Evolutionary conservation across 2,329 filamentous ascomycete species (phyloP).

Genomic region (Fusarium pseudograminearum): DNA sequence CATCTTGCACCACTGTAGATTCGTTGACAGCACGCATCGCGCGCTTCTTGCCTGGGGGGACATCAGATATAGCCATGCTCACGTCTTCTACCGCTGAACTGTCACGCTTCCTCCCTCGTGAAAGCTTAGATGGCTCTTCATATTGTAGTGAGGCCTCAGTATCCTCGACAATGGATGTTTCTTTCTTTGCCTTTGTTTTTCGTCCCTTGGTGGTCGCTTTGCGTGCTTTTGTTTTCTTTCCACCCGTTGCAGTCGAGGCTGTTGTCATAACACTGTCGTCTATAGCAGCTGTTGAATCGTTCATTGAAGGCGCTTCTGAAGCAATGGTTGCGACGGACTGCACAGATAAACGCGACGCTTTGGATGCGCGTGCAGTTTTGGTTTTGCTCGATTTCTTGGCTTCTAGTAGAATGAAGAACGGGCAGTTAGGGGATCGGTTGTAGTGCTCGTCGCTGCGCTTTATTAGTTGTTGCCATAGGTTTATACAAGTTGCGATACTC

Average conservation of each 20-base stretch:
- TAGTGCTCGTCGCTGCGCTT: slow-evolving; percentile 82
- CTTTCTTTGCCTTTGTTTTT: slow-evolving; percentile 62
- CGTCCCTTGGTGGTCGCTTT: slow-evolving; percentile 57
- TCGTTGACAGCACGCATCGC: slow-evolving; percentile 60
- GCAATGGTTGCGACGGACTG: slow-evolving; percentile 66
- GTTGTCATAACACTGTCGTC: slow-evolving; percentile 72
- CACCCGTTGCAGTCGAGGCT: slow-evolving; percentile 67
- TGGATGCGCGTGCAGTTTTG: slow-evolving; percentile 72
- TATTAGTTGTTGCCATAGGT: slow-evolving; percentile 42
- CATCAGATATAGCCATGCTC: slow-evolving; percentile 56
- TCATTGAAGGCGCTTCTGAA: slow-evolving; percentile 63
- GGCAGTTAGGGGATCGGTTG: slow-evolving; percentile 80
- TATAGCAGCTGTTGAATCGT: slow-evolving; percentile 61
- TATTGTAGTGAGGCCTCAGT: slow-evolving; percentile 44
- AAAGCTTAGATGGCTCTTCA: slow-evolving; percentile 51
- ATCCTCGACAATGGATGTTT: slow-evolving; percentile 63
- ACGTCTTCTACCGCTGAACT: slow-evolving; percentile 70
- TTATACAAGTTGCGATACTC: slow-evolving; percentile 52
- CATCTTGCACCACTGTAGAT: slow-evolving; percentile 54
- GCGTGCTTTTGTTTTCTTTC: slow-evolving; percentile 68
- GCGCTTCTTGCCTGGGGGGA: slow-evolving; percentile 70
- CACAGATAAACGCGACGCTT: slow-evolving; percentile 73
- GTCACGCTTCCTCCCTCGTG: slow-evolving; percentile 70
- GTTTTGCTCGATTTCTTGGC: slow-evolving; percentile 67
- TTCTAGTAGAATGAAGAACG: slow-evolving; percentile 80